These are phyloP conservation scores for Epicoccum sorghinum DNA, from an alignment of 2,329 filamentous ascomycete species.

Conservation along the genomic window DNA sequence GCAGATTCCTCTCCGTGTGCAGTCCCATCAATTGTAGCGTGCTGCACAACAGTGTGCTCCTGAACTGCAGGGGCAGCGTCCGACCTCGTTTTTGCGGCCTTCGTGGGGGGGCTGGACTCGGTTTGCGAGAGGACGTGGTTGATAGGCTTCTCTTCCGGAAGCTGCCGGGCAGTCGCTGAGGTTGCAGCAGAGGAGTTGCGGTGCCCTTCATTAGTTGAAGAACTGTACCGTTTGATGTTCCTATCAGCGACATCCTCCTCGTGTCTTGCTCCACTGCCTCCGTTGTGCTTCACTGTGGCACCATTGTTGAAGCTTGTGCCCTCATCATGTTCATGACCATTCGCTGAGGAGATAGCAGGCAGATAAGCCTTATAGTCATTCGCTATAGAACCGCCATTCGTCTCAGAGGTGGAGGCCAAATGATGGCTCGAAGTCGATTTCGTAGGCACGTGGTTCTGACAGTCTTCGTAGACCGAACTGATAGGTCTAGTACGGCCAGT, in stretches of 20 bases:
- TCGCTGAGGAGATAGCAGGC: conserved; percentile 20
- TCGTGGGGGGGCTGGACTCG: background rate
- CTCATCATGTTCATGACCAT: conserved; percentile 15
- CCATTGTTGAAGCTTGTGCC: conserved; percentile 30
- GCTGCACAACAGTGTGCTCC: background rate
- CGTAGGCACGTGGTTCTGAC: background rate
- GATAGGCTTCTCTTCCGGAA: background rate
- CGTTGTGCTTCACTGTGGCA: conserved; percentile 22
- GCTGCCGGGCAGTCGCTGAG: background rate
- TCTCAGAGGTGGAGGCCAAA: conserved; percentile 1
- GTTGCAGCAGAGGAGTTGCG: background rate
- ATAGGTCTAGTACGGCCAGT: conserved; percentile 19
- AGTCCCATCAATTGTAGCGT: conserved; percentile 10
- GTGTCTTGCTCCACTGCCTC: conserved; percentile 44
- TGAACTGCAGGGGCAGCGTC: too few relatives aligned
- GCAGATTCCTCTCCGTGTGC: conserved; percentile 7
- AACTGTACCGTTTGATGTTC: conserved; percentile 29
- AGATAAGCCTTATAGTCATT: conserved; percentile 31
- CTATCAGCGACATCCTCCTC: conserved; percentile 58
- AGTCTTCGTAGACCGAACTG: conserved; percentile 18
- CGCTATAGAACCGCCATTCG: conserved; percentile 23
- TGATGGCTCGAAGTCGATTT: background rate
- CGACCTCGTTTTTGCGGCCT: too few relatives aligned
- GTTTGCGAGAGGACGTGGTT: background rate
- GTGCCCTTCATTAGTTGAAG: conserved; percentile 8